Conservation (phyloP, 2,329 filamentous ascomycete genomes). For the Alternaria dauci region DNA sequence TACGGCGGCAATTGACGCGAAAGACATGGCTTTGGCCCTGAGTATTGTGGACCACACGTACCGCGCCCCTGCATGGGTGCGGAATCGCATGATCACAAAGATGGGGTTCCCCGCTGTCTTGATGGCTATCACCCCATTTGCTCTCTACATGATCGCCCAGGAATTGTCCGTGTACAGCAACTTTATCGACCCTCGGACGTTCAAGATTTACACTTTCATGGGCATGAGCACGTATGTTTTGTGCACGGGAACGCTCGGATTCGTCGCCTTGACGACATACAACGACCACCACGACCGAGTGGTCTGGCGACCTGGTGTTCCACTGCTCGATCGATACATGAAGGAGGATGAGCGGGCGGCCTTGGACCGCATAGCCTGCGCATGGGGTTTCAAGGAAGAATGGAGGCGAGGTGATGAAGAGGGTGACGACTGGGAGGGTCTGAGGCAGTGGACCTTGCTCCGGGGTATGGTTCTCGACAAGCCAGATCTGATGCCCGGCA, state of each 20-base stretch:
- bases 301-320: slow-evolving; percentile 85
- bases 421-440: slow-evolving; percentile 84
- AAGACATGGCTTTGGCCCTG: slow-evolving; percentile 79
- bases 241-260: slow-evolving; percentile 80
- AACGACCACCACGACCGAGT: slow-evolving; percentile 97
- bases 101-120: slow-evolving; percentile 67
- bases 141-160: slow-evolving; percentile 74
- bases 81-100: slow-evolving; percentile 72
- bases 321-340: slow-evolving; percentile 82
- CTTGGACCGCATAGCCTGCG: slow-evolving; percentile 82
- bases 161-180: slow-evolving; percentile 72
- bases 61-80: slow-evolving; percentile 70
- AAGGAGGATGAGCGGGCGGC: slow-evolving; percentile 89
- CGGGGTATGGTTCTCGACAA: slow-evolving; percentile 91
- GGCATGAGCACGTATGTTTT: slow-evolving; percentile 85
- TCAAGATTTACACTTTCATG: slow-evolving; percentile 79
- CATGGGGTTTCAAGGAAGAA: slow-evolving; percentile 89
- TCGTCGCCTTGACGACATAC: slow-evolving; percentile 83
- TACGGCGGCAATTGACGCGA: slow-evolving; percentile 78
- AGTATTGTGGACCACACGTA: slow-evolving; percentile 77
- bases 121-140: slow-evolving; percentile 68
- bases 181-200: slow-evolving; percentile 77
- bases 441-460: slow-evolving; percentile 82
- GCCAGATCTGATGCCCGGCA: slow-evolving; percentile 90
- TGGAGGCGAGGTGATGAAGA: slow-evolving; percentile 88